A percentile compares a stretch with the other conserved stretches of the same genome.
Evolutionary conservation across 2,329 filamentous ascomycete species (phyloP).

Genomic region (Colletotrichum kahawae): DNA sequence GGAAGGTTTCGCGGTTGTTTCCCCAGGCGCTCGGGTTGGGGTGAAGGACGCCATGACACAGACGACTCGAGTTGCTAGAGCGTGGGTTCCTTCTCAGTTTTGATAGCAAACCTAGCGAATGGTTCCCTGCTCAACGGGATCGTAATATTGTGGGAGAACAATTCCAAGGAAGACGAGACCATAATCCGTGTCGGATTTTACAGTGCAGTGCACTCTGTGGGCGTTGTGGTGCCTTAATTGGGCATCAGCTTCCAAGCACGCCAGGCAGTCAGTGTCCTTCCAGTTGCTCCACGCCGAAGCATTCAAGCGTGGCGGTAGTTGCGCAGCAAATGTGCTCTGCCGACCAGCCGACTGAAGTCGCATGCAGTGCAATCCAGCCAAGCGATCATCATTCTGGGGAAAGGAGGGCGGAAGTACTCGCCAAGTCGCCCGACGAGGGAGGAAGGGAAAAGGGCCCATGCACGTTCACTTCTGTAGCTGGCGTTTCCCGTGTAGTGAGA

Average conservation of each 20-base stretch:
- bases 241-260: not conserved
- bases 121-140: not conserved
- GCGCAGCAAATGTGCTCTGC: not conserved
- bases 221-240: not conserved
- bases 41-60: not conserved
- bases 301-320: not conserved
- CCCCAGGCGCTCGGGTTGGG: constrained; percentile 6
- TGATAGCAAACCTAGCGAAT: not conserved
- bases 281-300: not conserved
- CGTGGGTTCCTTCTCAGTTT: not conserved
- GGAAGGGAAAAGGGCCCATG: not conserved
- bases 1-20: constrained; percentile 10
- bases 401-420: not conserved
- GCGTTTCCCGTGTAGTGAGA: not conserved
- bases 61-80: not conserved
- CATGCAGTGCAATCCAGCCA: not conserved
- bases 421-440: no score
- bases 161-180: not conserved
- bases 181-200: not conserved
- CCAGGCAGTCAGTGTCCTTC: not conserved
- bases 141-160: not conserved
- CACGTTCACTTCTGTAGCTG: not conserved
- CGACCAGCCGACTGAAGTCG: not conserved
- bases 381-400: not conserved
- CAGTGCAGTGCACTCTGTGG: not conserved